Evolutionary conservation across 129 eudicot genomes (phyloP), one percentile per base, ranked within the genome.

Genomic region (Ambrosia artemisiifolia): DNA sequence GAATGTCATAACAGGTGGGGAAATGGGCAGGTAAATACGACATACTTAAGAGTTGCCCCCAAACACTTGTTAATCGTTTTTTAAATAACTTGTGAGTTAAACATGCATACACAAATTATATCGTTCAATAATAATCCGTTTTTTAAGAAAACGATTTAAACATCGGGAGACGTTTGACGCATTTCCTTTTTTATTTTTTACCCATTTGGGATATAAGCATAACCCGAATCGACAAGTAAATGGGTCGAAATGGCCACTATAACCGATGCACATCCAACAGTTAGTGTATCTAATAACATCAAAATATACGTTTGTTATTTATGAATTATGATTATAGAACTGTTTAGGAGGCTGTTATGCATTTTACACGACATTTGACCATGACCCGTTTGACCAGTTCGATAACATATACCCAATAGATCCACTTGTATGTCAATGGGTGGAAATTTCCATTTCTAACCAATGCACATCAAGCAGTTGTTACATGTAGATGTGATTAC

Each of bases 401-500:
- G 11, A 65, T 20, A 42, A 65, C 35, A 65, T 18, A 65, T 13
- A 35, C 17, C 8, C 2, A 32, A 68, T 49, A 8, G 9, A 40
- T 16, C 65, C 16, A 24, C n/a, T 42, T 19, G 2, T 69, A 51
- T 17, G 51, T 11, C 34, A 40, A 54, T 9, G 75, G 54, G 36
- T 67, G 5, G 34, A 49, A 16, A 69, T 69, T 49, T 13, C 17
- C 20, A 69, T n/a, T 19, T 50, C 8, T 17, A 70, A 46, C 40
- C 32, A 12, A 54, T 1, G 49, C 54, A 38, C 16, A 78, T 51
- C 40, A 75, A 35, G 19, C 30, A 63, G 33, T 54, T 70, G 38
- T 68, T 62, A 64, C 19, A 62, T 46, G 17, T 61, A 60, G 44
- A 51, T 46, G 28, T 42, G 62, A 24, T 85, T 86, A 92, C 97